Evolutionary conservation across 345 rosid genomes (phyloP), one percentile per base, ranked within the genome.

Genomic region (Lagerstroemia speciosa): DNA sequence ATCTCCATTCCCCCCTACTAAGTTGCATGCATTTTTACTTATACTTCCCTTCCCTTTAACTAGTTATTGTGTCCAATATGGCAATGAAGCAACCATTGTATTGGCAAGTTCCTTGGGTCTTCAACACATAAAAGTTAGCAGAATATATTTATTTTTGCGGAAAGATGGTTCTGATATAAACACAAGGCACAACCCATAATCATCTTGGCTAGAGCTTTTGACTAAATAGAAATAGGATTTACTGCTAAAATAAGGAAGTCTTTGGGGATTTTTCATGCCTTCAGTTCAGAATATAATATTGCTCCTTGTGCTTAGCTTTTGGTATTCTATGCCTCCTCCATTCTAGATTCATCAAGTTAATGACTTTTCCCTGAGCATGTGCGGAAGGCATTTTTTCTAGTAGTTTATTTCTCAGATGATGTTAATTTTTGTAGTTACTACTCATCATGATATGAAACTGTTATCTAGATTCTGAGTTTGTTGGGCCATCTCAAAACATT

Each of bases 401-500:
- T 14, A 11, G 48, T 12, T 43, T 43, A 3, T 12, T 43, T 43
- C 48, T 10, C 48, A 43, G 48, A 12, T 16, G 22, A 31, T 55
- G 61, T 55, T 55, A 14, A 24, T 63, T 64, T 64, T 40, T n/a
- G 46, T 22, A 31, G 26, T 64, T 20, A 32, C 34, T 19, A 33
- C 48, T 65, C 17, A 30, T 64, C 45, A 19, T 12, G 19, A 65
- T 37, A 22, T 37, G 32, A 65, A 17, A 40, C 7, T 12, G 20
- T 41, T 67, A 62, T 81, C 64, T 73, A 94, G 99, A 80, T 83
- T 79, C 74, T 22, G 71, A 71, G 68, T 33, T n/a, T 58, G 72
- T 79, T 66, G 90, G 79, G 40, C 91, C 93, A 57, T 92, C 96
- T 55, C 79, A 77, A 77, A 91, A 85, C 78, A 81, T 88, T 66